Evolutionary conservation across 2,329 filamentous ascomycete genomes (phyloP).

Genomic region (Ophiosphaerella narmari): DNA sequence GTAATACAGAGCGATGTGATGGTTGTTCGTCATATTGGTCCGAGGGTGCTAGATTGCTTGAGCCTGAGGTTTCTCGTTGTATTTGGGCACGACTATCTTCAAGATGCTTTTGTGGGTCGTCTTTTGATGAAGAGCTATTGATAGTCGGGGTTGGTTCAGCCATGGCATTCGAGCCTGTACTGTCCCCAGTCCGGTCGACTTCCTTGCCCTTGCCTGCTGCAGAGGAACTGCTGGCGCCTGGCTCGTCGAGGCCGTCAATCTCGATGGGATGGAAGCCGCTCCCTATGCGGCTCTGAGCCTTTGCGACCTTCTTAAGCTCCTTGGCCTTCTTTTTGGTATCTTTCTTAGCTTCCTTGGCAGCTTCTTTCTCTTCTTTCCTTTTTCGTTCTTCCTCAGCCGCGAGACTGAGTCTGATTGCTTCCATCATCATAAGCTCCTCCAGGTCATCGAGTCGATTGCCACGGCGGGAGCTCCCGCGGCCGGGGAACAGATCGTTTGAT

Average conservation of each 20-base stretch:
- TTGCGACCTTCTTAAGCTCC: slow-evolving; percentile 68
- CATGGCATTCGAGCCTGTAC: slow-evolving; percentile 48
- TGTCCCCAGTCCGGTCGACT: slow-evolving; percentile 47
- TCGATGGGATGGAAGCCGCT: slow-evolving; percentile 58
- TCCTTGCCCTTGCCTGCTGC: slow-evolving; percentile 54
- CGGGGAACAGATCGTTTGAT: slow-evolving; percentile 44
- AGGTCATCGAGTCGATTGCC: slow-evolving; percentile 76
- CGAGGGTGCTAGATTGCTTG: slow-evolving; percentile 52
- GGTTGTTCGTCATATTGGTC: slow-evolving; percentile 39
- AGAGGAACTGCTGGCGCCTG: slow-evolving; percentile 30
- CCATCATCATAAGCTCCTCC: slow-evolving; percentile 98
- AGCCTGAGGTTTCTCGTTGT: slow-evolving; percentile 39
- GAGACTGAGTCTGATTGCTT: slow-evolving; percentile 89
- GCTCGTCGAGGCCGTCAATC: slow-evolving; percentile 52
- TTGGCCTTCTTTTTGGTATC: slow-evolving; percentile 76
- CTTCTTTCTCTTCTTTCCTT: slow-evolving; percentile 79
- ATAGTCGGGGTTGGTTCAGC: slow-evolving; percentile 50
- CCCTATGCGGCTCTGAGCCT: slow-evolving; percentile 65
- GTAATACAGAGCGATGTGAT: slow-evolving; percentile 68
- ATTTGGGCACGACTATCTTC: slow-evolving; percentile 52
- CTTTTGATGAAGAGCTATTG: slow-evolving; percentile 41
- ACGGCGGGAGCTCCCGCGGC: slow-evolving; percentile 59
- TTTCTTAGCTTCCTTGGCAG: slow-evolving; percentile 81
- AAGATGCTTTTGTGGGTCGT: slow-evolving; percentile 52
- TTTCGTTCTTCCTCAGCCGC: slow-evolving; percentile 92